Evolutionary conservation across 257 asterid genomes (phyloP), one percentile per base, ranked within the genome.

Genomic region (Capsicum pubescens): DNA sequence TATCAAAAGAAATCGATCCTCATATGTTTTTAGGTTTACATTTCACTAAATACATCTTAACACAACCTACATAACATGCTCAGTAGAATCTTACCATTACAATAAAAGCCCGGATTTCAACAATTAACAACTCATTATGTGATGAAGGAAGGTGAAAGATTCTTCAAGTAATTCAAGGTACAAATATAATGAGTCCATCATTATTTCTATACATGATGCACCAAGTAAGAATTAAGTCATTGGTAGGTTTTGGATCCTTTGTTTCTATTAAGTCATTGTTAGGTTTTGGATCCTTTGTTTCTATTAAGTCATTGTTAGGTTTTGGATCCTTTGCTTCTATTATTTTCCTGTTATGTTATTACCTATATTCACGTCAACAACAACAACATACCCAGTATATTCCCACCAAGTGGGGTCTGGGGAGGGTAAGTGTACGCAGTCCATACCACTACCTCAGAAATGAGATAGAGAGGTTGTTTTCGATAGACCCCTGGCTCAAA

Each of bases 111-210:
- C 3, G 36, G 39, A 35, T 19, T 19, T 61, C 7, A 64, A 64
- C 4, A 64, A 32, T 39, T 64, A 64, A 12, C 44, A 63, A 21
- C 70, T 32, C 71, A 32, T 64, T 32, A 35, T 12, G 39, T 61
- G 69, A 21, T 21, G 8, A 26, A 26, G 46, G 7, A 26, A 17
- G 71, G 16, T 64, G 16, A 64, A 64, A 64, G 44, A 64, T 32
- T 64, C 71, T 64, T 64, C 71, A 64, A 26, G 71, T 64, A 12
- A 64, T 64, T 64, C 71, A 64, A 64, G 71, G 46, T 32, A 64
- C 17, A 64, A 64, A 64, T 35, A 12, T 26, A 12, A 26, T 3
- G 17, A 16, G n/a, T 26, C 71, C 71, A 11, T 64, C 17, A 64
- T 14, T 26, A 32, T 64, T 64, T 64, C 46, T 26, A 64, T 64